Conservation (phyloP, 371 early-diverging fungal species). For the Mucor indicus region DNA sequence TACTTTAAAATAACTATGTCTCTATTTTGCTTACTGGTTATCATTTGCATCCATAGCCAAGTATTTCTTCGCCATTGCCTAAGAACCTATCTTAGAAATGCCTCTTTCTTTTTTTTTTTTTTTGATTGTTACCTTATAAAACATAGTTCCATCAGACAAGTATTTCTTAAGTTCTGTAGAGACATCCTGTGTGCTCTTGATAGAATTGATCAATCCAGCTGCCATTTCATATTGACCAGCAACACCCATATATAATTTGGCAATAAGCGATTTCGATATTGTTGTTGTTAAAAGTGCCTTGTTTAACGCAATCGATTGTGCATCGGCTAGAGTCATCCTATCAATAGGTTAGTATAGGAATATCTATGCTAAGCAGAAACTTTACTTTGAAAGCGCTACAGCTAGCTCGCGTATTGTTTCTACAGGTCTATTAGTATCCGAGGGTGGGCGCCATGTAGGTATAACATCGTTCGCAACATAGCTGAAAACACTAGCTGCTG, state of each 20-base stretch:
- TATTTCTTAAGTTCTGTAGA: constrained; percentile 56
- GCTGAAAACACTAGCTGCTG: constrained; percentile 57
- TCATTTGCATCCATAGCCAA: constrained; percentile 64
- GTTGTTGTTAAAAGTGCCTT: constrained; percentile 39
- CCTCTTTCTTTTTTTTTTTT: background rate
- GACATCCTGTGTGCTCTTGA: constrained; percentile 52
- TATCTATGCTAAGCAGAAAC: too few species aligned
- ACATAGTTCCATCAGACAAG: constrained; percentile 51
- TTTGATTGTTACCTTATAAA: constrained; percentile 38
- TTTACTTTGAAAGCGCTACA: constrained; percentile 51
- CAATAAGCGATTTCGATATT: constrained; percentile 54
- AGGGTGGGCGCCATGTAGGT: constrained; percentile 44
- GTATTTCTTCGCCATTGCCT: constrained; percentile 60
- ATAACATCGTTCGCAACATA: constrained; percentile 53
- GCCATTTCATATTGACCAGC: constrained; percentile 64
- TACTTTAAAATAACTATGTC: background rate
- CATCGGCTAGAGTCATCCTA: constrained; percentile 51
- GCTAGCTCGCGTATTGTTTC: constrained; percentile 46
- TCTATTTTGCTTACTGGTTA: constrained; percentile 46
- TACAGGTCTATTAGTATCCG: constrained; percentile 32
- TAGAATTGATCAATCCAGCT: constrained; percentile 55
- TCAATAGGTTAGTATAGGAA: background rate
- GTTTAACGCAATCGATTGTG: constrained; percentile 49
- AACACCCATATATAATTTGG: constrained; percentile 61
- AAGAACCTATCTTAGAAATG: background rate